Evolutionary conservation across 208 protist species (phyloP).

Genomic region (Chromosphaera perkinsii): DNA sequence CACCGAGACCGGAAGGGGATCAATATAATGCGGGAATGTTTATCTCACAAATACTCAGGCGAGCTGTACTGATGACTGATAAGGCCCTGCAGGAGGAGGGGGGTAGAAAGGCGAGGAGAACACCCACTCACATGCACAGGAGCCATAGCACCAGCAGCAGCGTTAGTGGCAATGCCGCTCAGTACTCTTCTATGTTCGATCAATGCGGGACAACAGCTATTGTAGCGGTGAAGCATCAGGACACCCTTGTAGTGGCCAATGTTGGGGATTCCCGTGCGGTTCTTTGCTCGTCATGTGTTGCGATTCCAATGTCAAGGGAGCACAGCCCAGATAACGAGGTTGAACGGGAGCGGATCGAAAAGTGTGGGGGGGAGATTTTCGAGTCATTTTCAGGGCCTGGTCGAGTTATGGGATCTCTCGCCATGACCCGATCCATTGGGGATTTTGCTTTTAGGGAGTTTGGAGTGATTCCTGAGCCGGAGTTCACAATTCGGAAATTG

Average conservation of each 20-base stretch:
- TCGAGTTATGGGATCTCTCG: neutral
- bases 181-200: no score
- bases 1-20: neutral
- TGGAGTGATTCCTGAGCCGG: constrained; percentile 5
- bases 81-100: neutral
- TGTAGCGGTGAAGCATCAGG: no score
- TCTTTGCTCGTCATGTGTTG: neutral
- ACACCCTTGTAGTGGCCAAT: neutral
- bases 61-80: neutral
- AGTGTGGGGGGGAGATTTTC: neutral
- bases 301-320: neutral
- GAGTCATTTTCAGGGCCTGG: neutral
- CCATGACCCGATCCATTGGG: neutral
- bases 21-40: neutral
- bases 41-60: neutral
- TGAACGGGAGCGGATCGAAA: constrained; percentile 1
- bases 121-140: neutral
- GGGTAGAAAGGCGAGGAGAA: neutral
- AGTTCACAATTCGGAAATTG: neutral
- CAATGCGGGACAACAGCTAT: neutral
- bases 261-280: neutral
- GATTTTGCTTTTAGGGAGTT: neutral
- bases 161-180: no score
- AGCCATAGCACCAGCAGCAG: neutral
- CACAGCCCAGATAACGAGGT: neutral